These are phyloP conservation scores for Syzygium oleosum DNA, from an alignment of 345 rosid species.

Conservation along the genomic window DNA sequence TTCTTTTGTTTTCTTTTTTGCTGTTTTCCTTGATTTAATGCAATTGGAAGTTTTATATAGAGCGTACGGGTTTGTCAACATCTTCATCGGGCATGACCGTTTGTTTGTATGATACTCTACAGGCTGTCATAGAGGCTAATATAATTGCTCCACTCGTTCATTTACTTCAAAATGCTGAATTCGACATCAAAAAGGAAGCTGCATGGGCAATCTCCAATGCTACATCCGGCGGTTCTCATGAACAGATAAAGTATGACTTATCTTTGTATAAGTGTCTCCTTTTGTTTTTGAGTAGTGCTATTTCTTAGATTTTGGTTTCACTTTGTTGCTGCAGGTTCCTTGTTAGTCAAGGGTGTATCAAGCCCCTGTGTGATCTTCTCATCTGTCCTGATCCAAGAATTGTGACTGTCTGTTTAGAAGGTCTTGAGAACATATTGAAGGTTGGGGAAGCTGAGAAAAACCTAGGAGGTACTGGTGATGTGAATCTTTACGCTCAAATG, in stretches of 20 bases:
- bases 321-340: slow-evolving; percentile 16
- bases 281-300: background rate
- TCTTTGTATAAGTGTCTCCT: background rate
- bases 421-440: slow-evolving; percentile 53
- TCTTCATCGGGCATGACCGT: background rate
- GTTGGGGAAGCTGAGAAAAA: slow-evolving; percentile 44
- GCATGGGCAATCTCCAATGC: slow-evolving; percentile 68
- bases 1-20: background rate
- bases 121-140: slow-evolving; percentile 44
- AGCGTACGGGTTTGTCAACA: background rate
- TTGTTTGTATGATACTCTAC: background rate
- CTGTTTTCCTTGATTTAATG: background rate
- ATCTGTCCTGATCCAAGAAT: slow-evolving; percentile 55
- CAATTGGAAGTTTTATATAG: background rate
- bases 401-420: slow-evolving; percentile 46
- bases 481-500: slow-evolving; percentile 46
- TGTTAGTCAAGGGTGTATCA: slow-evolving; percentile 43
- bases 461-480: slow-evolving; percentile 22
- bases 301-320: background rate
- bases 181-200: slow-evolving; percentile 61
- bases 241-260: slow-evolving; percentile 38
- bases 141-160: slow-evolving; percentile 31
- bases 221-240: slow-evolving; percentile 53
- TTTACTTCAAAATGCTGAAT: slow-evolving; percentile 52
- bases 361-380: slow-evolving; percentile 54